Evolutionary conservation across 352 stramenopile genomes (phyloP), one percentile per base, ranked within the genome.

Genomic region (Globisporangium cylindrosporum): DNA sequence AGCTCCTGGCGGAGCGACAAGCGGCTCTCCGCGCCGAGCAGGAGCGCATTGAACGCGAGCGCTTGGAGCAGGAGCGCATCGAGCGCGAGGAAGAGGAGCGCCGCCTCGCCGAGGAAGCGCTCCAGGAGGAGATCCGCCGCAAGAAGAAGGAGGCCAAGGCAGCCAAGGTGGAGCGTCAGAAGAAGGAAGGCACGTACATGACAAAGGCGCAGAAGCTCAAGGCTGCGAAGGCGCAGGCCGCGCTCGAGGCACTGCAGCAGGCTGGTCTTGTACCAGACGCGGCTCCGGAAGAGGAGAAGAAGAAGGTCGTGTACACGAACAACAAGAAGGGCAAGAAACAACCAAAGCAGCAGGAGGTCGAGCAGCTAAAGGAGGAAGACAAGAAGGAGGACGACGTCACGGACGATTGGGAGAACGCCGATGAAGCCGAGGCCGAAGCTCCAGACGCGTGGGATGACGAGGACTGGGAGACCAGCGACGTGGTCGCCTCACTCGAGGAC

Each of bases 191-290:
- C 59, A 99, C 95, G 59, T 99, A 99, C 86, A 99, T 98, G 95
- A 99, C 97, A n/a, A 99, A 99, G 81, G 94, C 93, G 46, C 95
- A 99, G 79, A 99, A 98, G 76, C 83, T 97, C 66, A 98, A 99
- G 81, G 90, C 87, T 0, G 82, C 82, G 56, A 81, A 91, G 62
- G 91, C 94, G 20, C 82, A 98, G 73, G 89, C 91, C 14, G 83
- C 94, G 41, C 73, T 98, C 20, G 89, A 98, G 71, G 90, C 91
- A 14, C 97, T 99, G 95, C 86, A 95, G 70, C 90, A 93, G 46
- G 92, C 94, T 6, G 95, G 95, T 41, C 90, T 99, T 58, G 81
- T 97, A 34, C 73, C 70, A 14, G 79, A 83, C 3, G 78, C 72
- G 29, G 63, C 59, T n/a, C 69, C 66, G 1, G 84, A 84, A 32